Base-by-base conservation (phyloP, 1,284 basidiomycete species). In the Ceratobasidium sp. region DNA sequence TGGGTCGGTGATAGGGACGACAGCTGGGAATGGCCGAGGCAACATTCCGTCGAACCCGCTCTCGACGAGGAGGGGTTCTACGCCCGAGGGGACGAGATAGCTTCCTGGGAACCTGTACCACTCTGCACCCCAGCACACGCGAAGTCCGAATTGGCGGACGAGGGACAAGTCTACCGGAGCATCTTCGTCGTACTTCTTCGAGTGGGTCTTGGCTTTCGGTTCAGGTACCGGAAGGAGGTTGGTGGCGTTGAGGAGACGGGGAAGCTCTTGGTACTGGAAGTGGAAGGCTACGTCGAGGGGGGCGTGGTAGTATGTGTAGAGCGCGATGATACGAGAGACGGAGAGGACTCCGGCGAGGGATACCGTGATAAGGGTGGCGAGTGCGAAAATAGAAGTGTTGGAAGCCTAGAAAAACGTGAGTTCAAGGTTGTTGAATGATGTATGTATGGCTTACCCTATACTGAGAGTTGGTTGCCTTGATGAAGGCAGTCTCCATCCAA, bases 31-130 rank as follows among this genome's bases (percentile, higher is more conserved):
- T 77, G 92, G 91, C 45, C 90, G 87, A 3, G 97, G 97, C 72
- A 99, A 82, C 77, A 95, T 86, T 15, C 95, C 96, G 69, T 89
- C 84, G 75, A 98, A 97, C 68, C 90, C 93, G 78, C 90, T 94
- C 81, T 93, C 90, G 77, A 98, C 82, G 80, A 94, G 98, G 72
- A 91, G 85, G 15, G 96, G 88, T 53, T 88, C 85, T 68, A 98
- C 82, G 17, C 87, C 90, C 67, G 90, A 85, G 0, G 96, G 95
- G 20, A 98, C 84, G 55, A 96, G 85, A 79, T 92, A 98, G 77
- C 92, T 90, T 0, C 92, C 87, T 0, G 96, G 94, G 83, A 96
- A 99, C 15, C 96, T 86, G 77, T 98, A 84, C 97, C 97, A 99
- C 79, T 99, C 96, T 76, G 96, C 93, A 35, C 90, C 94, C 68